A percentile compares a stretch with the other conserved stretches of the same genome.
These are phyloP conservation scores for Circinella minor DNA, from an alignment of 371 early-diverging fungal genomes.

Conservation along the genomic window DNA sequence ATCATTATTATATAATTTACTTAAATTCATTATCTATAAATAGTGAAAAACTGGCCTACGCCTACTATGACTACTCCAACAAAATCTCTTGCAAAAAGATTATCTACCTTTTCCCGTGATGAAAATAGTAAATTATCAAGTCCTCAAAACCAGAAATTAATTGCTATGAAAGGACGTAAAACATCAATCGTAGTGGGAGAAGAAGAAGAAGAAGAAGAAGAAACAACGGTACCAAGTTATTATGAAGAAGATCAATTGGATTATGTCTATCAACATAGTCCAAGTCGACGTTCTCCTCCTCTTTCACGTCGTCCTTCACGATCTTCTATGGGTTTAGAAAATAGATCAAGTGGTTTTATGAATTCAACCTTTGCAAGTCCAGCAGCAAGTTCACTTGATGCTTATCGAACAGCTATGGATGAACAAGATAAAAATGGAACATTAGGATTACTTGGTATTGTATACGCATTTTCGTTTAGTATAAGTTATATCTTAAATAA, in stretches of 20 bases:
- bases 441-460: not conserved
- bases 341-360: too few species aligned
- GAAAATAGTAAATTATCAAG: not conserved
- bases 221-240: not conserved
- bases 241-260: not conserved
- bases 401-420: not conserved
- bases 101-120: not conserved
- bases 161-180: not conserved
- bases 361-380: not conserved
- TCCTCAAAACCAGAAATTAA: not conserved
- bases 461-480: not conserved
- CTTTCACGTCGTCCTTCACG: not conserved
- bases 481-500: not conserved
- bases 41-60: not conserved
- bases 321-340: not conserved
- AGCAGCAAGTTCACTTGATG: slow-evolving; percentile 2
- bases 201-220: too few species aligned
- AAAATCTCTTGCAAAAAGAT: not conserved
- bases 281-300: not conserved
- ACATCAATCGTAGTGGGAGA: not conserved
- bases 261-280: not conserved
- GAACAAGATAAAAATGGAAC: not conserved
- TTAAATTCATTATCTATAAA: not conserved
- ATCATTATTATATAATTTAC: not conserved
- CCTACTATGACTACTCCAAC: not conserved